phyloP scores from a whole-genome alignment of 768 basidiomycete genomes.

The Hericium coralloides region DNA sequence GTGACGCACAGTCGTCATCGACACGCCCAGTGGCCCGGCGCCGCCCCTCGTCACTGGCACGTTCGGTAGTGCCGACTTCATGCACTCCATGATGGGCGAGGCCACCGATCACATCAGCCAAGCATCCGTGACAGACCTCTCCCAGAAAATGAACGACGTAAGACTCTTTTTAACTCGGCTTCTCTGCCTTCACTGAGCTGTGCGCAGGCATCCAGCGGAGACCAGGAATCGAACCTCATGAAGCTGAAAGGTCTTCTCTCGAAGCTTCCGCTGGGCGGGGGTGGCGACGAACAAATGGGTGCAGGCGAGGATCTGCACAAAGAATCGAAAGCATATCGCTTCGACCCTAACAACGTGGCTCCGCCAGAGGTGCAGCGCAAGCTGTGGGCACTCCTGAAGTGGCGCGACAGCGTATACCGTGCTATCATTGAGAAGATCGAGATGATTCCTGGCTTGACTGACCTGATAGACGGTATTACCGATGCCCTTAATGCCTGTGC shows the following conservation, averaged over 20 bases:
- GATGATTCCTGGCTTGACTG: constrained; percentile 52
- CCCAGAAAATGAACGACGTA: constrained; percentile 37
- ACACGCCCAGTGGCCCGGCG: constrained; percentile 46
- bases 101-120: constrained; percentile 55
- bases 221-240: constrained; percentile 24
- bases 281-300: constrained; percentile 31
- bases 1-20: constrained; percentile 21
- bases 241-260: constrained; percentile 36
- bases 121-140: constrained; percentile 51
- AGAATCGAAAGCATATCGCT: constrained; percentile 48
- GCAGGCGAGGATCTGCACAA: constrained; percentile 48
- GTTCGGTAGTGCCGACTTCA: constrained; percentile 60
- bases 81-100: constrained; percentile 57
- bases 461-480: constrained; percentile 50
- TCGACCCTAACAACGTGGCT: constrained; percentile 52
- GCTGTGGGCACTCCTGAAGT: constrained; percentile 47
- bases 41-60: constrained; percentile 63
- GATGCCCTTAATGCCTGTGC: constrained; percentile 60
- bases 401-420: constrained; percentile 53
- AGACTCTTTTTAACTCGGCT: neutral
- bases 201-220: constrained; percentile 20
- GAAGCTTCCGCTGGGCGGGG: constrained; percentile 43
- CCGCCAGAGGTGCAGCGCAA: constrained; percentile 56
- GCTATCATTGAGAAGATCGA: constrained; percentile 48
- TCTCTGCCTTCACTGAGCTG: neutral